phyloP scores from a whole-genome alignment of 495 filamentous ascomycete species.

The Diplogelasinospora grovesii region DNA sequence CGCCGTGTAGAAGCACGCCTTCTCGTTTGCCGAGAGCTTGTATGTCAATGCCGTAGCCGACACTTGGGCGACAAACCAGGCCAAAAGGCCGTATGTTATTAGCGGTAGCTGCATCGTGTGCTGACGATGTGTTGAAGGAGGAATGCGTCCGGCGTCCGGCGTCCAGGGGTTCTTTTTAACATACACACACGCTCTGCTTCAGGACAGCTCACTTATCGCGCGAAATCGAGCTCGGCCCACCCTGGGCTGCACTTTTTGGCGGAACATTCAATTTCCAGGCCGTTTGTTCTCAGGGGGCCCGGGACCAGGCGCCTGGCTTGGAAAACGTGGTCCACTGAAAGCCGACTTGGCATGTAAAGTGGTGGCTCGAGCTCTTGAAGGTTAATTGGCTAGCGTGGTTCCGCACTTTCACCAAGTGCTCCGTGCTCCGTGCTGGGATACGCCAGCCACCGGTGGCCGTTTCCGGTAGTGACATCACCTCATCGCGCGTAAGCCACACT shows the following conservation, averaged over 20 bases:
- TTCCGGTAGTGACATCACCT: conserved; percentile 24
- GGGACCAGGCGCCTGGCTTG: conserved; percentile 2
- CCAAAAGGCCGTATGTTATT: conserved; percentile 53
- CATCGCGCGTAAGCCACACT: neutral
- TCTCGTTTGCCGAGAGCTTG: conserved; percentile 83
- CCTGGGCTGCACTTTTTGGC: conserved; percentile 10
- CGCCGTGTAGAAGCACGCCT: conserved; percentile 85
- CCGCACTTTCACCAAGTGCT: no score
- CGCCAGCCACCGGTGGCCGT: conserved; percentile 3
- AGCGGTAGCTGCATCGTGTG: conserved; percentile 44
- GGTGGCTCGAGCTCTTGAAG: conserved; percentile 1
- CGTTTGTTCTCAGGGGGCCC: neutral
- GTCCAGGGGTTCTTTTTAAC: conserved; percentile 1
- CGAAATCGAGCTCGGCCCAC: neutral
- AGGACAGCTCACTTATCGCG: conserved; percentile 18
- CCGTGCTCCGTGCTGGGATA: neutral
- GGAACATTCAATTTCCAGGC: conserved; percentile 21
- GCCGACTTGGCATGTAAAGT: neutral
- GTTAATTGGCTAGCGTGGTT: no score
- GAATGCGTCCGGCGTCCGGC: conserved; percentile 3
- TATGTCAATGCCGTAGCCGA: conserved; percentile 92
- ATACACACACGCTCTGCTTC: no score
- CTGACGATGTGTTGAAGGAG: conserved; percentile 4
- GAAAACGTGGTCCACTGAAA: neutral
- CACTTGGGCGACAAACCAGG: conserved; percentile 50